Base-by-base conservation (phyloP, 257 asterid species). In the Penstemon newberryi region DNA sequence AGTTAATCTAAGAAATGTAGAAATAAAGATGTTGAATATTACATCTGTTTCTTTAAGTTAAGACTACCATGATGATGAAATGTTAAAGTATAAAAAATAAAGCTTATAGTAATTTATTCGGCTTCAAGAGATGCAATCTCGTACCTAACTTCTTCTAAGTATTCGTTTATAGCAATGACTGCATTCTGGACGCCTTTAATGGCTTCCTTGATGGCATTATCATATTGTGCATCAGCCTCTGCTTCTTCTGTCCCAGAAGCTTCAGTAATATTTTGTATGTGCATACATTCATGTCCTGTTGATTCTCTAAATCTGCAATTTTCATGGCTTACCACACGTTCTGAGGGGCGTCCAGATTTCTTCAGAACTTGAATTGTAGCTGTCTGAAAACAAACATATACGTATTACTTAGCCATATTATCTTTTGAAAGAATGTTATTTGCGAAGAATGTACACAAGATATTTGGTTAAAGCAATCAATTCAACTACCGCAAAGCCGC, bases 161-260 rank as follows among this genome's bases (percentile, higher is more conserved):
- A 76, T 45, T 93, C 97, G 36, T 90, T 93, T 63, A 93, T 93
- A 61, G 84, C 78, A 11, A 79, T 60, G 39, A 93, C 96, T 5
- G 96, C 87, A 76, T 83, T 91, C 67, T 90, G 96, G 66, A 93
- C 82, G 5, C 97, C 92, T 76, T 74, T 82, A 72, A 93, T 88
- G 78, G 97, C 94, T 79, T 87, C 96, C 82, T 84, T 91, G 56
- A 93, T 83, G 66, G 89, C 96, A 67, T 75, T 88, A 42, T 90
- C 97, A 8, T 86, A 93, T 71, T 90, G 81, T 25, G 99, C 84
- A 67, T 90, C 97, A 8, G 96, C 97, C 66, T 93, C 99, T 5
- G 99, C 99, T 80, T 93, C 99, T 79, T 90, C 96, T 6, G 97
- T 93, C 43, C 97, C 99, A 37, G 96, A 85, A 60, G 91, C 97